Base-by-base conservation (phyloP, 2,329 filamentous ascomycete genomes). In the Neurospora sp. region DNA sequence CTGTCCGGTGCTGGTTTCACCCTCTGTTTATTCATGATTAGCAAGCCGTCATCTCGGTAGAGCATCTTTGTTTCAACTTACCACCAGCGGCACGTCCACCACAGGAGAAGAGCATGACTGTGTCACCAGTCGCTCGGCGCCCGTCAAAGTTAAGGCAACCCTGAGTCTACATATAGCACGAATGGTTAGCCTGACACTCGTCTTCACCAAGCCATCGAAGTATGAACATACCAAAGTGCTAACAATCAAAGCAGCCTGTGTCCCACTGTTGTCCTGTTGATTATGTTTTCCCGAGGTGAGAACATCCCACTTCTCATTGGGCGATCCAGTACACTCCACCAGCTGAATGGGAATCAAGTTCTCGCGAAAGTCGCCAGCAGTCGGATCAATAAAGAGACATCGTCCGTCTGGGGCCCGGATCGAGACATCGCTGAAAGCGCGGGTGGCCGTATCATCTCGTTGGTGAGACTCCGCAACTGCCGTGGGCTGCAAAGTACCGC, bases 121-220 rank as follows among this genome's bases (percentile, higher is more conserved):
- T 84, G 68, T 86, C 84, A 1, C 80, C 81, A 2, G 77, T 75
- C 5, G 77, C 75, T 19, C 84, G 78, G 23, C 84, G 79, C 17
- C 76, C 76, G 70, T 86, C 84, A 66, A 85, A 83, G 76, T 81
- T 85, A 66, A 86, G 78, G 70, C 84, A 86, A n/a, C 84, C 84
- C 68, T 85, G 73, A 6, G 74, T 76, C 74, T 76, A 19, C 17
- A 36, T 15, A 67, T 2, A 38, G 7, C 13, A 40, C 17, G 28
- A 4, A 33, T 28, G 8, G 23, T 68, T 40, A 70, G 43, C 67
- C 11, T 7, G 66, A 38, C 15, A 23, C 40, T 52, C 19, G n/a
- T 67, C 66, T n/a, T 33, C 17, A 19, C 66, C 66, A 13, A 10
- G 36, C 11, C 66, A 38, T 39, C 38, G n/a, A 9, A n/a, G 36